These are phyloP conservation scores for Annulohypoxylon bovei DNA, from an alignment of 495 filamentous ascomycete genomes.

Conservation along the genomic window DNA sequence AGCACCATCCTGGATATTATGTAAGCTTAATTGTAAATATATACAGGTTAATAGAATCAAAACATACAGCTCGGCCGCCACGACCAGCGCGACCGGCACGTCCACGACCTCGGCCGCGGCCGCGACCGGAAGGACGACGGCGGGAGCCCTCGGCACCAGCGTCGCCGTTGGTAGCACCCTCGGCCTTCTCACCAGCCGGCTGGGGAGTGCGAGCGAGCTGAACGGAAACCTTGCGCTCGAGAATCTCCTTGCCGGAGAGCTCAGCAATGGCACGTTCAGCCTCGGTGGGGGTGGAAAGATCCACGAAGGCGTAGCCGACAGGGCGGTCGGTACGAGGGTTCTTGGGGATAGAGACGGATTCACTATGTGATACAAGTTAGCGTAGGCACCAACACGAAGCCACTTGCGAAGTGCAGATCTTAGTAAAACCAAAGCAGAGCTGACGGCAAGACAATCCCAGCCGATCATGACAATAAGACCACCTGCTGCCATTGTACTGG, in stretches of 20 bases:
- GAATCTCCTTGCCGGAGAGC: conserved; percentile 95
- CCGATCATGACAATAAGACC: background rate
- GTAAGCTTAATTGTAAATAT: conserved; percentile 23
- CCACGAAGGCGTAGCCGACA: conserved; percentile 98
- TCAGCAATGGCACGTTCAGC: conserved; percentile 92
- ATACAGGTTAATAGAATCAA: background rate
- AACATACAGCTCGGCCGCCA: conserved; percentile 77
- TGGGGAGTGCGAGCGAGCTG: conserved; percentile 98
- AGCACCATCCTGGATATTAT: conserved; percentile 51
- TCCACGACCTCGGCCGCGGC: conserved; percentile 74
- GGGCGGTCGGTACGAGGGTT: conserved; percentile 98
- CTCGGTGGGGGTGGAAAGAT: conserved; percentile 91
- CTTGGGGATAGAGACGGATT: conserved; percentile 97
- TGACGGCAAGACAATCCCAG: background rate
- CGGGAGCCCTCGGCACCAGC: conserved; percentile 78
- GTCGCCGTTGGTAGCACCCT: conserved; percentile 72
- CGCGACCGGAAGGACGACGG: conserved; percentile 79
- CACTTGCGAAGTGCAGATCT: background rate
- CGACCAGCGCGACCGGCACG: conserved; percentile 77
- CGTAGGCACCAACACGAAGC: background rate
- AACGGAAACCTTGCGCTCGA: conserved; percentile 97
- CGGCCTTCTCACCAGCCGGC: conserved; percentile 77
- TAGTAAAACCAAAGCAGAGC: background rate
- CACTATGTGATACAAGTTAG: conserved; percentile 65
- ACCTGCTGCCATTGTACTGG: background rate